Percentiles rank a stretch among this genome's conserved stretches.
These are phyloP conservation scores for Lunasporangiospora selenospora DNA, from an alignment of 192 early-diverging fungal genomes.

Conservation along the genomic window DNA sequence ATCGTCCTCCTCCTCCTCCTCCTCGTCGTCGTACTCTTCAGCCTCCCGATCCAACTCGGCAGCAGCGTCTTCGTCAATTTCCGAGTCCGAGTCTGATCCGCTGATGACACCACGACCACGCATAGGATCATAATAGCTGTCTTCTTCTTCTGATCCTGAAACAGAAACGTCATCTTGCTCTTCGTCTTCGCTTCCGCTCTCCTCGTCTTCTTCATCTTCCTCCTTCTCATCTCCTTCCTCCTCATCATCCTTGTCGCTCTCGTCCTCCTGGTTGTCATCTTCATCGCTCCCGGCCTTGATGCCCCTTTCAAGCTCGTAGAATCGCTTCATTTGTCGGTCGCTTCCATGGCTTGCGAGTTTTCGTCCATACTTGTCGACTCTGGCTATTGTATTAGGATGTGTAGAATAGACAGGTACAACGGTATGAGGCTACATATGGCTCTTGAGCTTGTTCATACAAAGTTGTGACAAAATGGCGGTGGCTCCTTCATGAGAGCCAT, in stretches of 20 bases:
- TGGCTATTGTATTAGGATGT: slow-evolving; percentile 56
- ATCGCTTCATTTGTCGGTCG: slow-evolving; percentile 72
- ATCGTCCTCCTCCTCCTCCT: slow-evolving; percentile 55
- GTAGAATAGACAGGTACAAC: too few relatives aligned
- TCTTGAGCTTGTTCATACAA: too few relatives aligned
- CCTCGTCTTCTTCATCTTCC: slow-evolving; percentile 51
- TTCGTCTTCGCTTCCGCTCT: too few relatives aligned
- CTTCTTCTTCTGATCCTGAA: slow-evolving; percentile 46
- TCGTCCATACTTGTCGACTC: slow-evolving; percentile 82
- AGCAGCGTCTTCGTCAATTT: slow-evolving; percentile 55
- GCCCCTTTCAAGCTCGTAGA: slow-evolving; percentile 74
- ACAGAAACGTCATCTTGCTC: slow-evolving; percentile 24
- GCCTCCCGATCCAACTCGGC: slow-evolving; percentile 48
- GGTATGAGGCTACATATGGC: too few relatives aligned
- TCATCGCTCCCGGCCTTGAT: slow-evolving; percentile 38
- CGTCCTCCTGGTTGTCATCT: slow-evolving; percentile 34
- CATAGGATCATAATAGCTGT: slow-evolving; percentile 66
- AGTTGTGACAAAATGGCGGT: too few relatives aligned
- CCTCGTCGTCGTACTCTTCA: slow-evolving; percentile 45
- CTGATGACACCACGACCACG: slow-evolving; percentile 81
- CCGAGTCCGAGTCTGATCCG: slow-evolving; percentile 60
- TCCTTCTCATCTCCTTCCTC: slow-evolving; percentile 38
- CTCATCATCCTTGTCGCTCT: slow-evolving; percentile 46
- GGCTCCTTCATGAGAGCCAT: too few relatives aligned
- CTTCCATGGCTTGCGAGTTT: slow-evolving; percentile 49